phyloP scores from a whole-genome alignment of 768 basidiomycete species.

The Suillus plorans region DNA sequence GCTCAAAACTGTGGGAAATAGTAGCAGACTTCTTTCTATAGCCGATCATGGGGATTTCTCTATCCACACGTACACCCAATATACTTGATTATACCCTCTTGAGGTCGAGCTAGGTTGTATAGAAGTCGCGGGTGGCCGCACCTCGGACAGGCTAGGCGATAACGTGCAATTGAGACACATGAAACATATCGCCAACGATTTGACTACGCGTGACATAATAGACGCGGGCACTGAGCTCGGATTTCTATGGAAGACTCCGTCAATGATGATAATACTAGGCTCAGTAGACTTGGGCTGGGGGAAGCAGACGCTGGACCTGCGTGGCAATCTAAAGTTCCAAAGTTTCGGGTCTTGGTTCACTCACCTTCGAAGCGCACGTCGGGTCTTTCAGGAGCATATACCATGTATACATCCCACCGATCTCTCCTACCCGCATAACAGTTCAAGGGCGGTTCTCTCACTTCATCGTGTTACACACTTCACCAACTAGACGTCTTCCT shows the following conservation, averaged over 20 bases:
- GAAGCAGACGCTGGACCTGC: constrained; percentile 67
- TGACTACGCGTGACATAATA: neutral
- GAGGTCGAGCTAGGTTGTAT: neutral
- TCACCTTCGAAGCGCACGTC: constrained; percentile 77
- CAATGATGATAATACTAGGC: constrained; percentile 39
- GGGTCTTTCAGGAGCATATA: constrained; percentile 67
- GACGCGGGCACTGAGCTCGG: constrained; percentile 9
- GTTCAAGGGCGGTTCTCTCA: constrained; percentile 85
- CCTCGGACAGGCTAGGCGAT: neutral
- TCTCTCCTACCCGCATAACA: constrained; percentile 57
- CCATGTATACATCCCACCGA: constrained; percentile 48
- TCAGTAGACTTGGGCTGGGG: constrained; percentile 41
- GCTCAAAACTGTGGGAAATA: neutral
- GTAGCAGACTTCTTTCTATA: neutral
- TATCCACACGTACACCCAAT: neutral
- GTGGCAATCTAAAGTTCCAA: constrained; percentile 74
- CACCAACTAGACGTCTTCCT: constrained; percentile 64
- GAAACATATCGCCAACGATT: neutral
- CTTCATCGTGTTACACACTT: constrained; percentile 75
- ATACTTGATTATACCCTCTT: neutral
- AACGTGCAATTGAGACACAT: neutral
- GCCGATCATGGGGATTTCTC: neutral
- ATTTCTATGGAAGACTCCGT: constrained; percentile 32
- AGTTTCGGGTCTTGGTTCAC: constrained; percentile 74
- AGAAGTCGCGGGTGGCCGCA: neutral